phyloP scores from a whole-genome alignment of 345 rosid genomes.

The Cardamine resedifolia region DNA sequence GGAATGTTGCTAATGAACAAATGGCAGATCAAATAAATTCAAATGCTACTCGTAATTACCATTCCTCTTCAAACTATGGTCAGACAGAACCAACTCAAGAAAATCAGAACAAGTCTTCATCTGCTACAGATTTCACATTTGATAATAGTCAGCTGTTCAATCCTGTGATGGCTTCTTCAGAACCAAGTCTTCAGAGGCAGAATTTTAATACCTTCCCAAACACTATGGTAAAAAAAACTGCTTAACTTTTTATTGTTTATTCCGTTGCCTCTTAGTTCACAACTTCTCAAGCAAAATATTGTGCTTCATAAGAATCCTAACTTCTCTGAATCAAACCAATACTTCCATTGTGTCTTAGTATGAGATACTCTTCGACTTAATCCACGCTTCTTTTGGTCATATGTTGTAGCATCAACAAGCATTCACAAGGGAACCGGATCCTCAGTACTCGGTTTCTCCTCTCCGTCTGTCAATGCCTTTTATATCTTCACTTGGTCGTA shows the following conservation, averaged over 20 bases:
- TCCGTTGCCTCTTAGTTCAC: not conserved
- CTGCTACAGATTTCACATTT: slow-evolving; percentile 58
- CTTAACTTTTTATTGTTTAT: not conserved
- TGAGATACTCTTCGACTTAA: not conserved
- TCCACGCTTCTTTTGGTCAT: not conserved
- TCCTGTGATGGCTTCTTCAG: slow-evolving; percentile 48
- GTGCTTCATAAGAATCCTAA: not conserved
- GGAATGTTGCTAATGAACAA: slow-evolving; percentile 53
- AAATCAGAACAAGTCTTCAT: slow-evolving; percentile 61
- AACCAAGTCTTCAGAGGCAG: slow-evolving; percentile 64
- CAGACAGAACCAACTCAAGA: slow-evolving; percentile 48
- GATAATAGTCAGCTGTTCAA: slow-evolving; percentile 53
- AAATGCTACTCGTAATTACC: slow-evolving; percentile 49
- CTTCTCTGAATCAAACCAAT: not conserved
- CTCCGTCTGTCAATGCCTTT: slow-evolving; percentile 22
- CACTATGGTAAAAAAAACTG: slow-evolving; percentile 52
- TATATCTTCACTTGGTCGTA: slow-evolving; percentile 57
- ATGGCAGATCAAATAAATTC: slow-evolving; percentile 39
- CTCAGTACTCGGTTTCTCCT: no score
- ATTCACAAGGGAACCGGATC: no score
- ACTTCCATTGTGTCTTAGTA: not conserved
- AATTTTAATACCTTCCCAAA: slow-evolving; percentile 52
- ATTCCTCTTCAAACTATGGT: slow-evolving; percentile 16
- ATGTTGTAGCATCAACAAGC: slow-evolving; percentile 44
- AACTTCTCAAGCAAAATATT: not conserved